Evolutionary conservation across 2,329 filamentous ascomycete genomes (phyloP), one percentile per base, ranked within the genome.

Genomic region (Fusarium kyushuense): DNA sequence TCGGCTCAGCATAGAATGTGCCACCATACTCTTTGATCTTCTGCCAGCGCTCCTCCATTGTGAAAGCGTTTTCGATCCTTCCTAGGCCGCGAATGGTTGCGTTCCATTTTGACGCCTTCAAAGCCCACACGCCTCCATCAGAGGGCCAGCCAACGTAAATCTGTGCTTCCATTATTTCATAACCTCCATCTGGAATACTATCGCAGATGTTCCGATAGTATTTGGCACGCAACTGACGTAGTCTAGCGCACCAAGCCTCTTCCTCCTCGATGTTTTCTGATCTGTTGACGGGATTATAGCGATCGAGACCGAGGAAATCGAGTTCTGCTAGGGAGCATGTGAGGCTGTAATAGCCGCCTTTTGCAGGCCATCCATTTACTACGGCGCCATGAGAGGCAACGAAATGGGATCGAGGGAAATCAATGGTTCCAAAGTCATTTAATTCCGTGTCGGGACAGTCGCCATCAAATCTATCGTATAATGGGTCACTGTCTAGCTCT

Each of bases 261-360:
- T 58, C 54, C 4, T 58, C 12, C 11, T 58, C 6, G 14, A 11
- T 9, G 9, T 53, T 5, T 1, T 53, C 32, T 14, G 54, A 53
- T 45, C 16, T 53, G 13, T 36, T 43, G 3, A 25, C 7, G 11
- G 54, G 25, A 12, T 53, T 38, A 25, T 45, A 58, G 2, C 19
- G 25, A 19, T 57, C 46, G 16, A 57, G 21, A 5, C 21, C n/a
- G 4, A 53, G 11, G 35, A 43, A 57, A 4, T 57, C 30, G 17
- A 57, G 38, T 4, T 57, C 54, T 32, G 38, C 47, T 3, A 43
- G 12, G 2, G 54, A 45, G 17, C 46, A 57, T 19, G 19, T 9
- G n/a, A 25, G 3, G 5, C 4, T 8, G 17, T 53, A 57, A 17
- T 19, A 57, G 8, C 54, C 47, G 2, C 54, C 54, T 5, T 43